Base-by-base conservation (phyloP, 352 stramenopile genomes). In the Globisporangium cederbergense region DNA sequence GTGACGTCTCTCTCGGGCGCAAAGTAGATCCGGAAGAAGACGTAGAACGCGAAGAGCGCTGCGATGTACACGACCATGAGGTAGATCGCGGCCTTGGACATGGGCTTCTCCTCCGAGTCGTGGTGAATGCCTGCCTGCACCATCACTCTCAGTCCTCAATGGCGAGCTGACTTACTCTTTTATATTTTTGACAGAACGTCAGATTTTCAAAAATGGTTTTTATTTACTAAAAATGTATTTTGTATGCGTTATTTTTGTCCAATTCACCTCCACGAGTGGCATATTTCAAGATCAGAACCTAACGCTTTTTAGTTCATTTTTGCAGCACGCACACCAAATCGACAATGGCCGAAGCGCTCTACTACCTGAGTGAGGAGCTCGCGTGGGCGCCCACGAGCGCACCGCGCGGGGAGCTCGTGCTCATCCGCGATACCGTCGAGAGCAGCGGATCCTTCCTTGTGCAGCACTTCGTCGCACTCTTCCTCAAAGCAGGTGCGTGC, bases 81-180 rank as follows among this genome's bases (percentile, higher is more conserved):
- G 42, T 80, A 69, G 14, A 91, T 63, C 20, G 81, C 85, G 16
- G 75, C 60, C 58, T 74, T 90, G 6, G 83, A 89, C 83, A 92
- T 94, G 20, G 85, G 83, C 11, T 77, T 64, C 60, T 91, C 85
- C 65, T 92, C 83, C 1, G 74, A 81, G 58, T 92, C 84, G 66
- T 94, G 85, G 54, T 93, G 81, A 47, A 93, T 76, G 11, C 87
- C 85, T 0, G 85, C 87, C 66, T 89, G 79, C 36, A 95, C 87
- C 25, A 28, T 28, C 25, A 28, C 25, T 28, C 25, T 28, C 25
- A 28, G 25, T 28, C 25, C 25, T 28, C 25, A 28, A 28, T 2
- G 2, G 25, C 25, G 25, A 28, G 1, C 25, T 28, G 25, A 28
- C 25, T 1, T 25, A 25, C 25, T 28, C 2, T 28, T 28, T 28